Percentiles rank a stretch among this genome's conserved stretches.
These are phyloP conservation scores for Cercospora nicotianae DNA, from an alignment of 2,329 filamentous ascomycete genomes.

Conservation along the genomic window DNA sequence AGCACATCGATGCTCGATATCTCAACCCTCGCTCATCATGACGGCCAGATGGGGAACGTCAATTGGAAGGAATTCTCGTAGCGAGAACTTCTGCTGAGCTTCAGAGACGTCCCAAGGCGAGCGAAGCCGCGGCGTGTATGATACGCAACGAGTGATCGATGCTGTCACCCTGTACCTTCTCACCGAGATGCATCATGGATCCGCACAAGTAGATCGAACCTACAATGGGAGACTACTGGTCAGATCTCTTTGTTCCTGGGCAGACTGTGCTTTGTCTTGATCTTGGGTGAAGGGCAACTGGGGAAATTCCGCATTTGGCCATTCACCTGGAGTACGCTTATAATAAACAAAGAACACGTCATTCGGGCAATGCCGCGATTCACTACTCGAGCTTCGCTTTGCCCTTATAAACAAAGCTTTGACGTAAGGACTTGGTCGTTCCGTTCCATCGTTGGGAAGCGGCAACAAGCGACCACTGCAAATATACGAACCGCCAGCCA, in stretches of 20 bases:
- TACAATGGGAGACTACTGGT: not conserved
- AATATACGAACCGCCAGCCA: not conserved
- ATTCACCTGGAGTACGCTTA: not conserved
- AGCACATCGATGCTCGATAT: not conserved
- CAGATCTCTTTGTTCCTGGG: not conserved
- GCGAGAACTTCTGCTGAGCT: no score
- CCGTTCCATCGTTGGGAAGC: not conserved
- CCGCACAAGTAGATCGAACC: not conserved
- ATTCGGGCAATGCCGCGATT: not conserved
- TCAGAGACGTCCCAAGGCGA: no score
- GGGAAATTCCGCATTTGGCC: not conserved
- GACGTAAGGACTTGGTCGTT: not conserved
- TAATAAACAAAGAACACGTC: not conserved
- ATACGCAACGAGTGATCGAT: no score
- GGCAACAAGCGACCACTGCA: not conserved
- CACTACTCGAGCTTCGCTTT: not conserved
- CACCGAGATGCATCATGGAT: not conserved
- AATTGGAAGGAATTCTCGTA: no score
- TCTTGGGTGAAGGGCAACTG: not conserved
- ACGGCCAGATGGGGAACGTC: no score
- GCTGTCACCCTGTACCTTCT: no score
- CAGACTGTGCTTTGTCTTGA: not conserved
- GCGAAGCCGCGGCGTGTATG: no score
- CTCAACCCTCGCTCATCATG: not conserved
- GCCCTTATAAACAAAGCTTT: not conserved